Percentiles rank a stretch among this genome's conserved stretches.
These are phyloP conservation scores for Volvariella surrecta DNA, from an alignment of 1,284 basidiomycete species.

Conservation along the genomic window DNA sequence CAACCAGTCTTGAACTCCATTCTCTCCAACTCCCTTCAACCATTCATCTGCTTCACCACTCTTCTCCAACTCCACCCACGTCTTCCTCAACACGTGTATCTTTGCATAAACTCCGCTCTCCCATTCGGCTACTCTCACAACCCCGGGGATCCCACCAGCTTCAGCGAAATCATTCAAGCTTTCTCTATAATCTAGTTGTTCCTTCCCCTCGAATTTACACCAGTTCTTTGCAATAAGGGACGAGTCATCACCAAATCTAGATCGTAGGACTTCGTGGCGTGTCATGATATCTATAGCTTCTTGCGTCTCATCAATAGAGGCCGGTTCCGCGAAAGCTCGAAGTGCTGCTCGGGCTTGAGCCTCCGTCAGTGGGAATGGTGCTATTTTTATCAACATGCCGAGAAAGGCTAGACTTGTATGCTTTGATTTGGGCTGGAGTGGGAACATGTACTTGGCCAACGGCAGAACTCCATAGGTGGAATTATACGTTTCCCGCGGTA, in stretches of 20 bases:
- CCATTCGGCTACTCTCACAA: constrained; percentile 42
- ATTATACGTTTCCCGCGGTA: constrained; percentile 42
- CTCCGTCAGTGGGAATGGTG: constrained; percentile 60
- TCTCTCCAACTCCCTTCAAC: constrained; percentile 53
- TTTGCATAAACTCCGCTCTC: constrained; percentile 46
- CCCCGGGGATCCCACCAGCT: constrained; percentile 8
- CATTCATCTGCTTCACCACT: constrained; percentile 47
- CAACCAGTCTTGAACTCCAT: constrained; percentile 53
- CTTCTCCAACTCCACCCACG: constrained; percentile 53
- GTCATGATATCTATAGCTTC: constrained; percentile 40
- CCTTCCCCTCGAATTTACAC: constrained; percentile 38
- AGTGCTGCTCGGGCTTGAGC: constrained; percentile 55
- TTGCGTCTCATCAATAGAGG: constrained; percentile 33
- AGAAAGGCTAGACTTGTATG: constrained; percentile 53
- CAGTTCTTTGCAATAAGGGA: constrained; percentile 41
- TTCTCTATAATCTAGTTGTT: constrained; percentile 66
- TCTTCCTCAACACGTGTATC: constrained; percentile 37
- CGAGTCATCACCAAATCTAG: constrained; percentile 19
- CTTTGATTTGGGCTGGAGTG: constrained; percentile 37
- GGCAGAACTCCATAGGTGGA: constrained; percentile 54
- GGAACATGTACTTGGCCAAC: constrained; percentile 49
- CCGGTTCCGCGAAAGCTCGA: constrained; percentile 41
- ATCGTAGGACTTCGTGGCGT: constrained; percentile 34
- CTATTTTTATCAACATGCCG: constrained; percentile 45
- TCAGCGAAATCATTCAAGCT: constrained; percentile 22